Evolutionary conservation across 352 stramenopile species (phyloP).

Genomic region (Lagenidium sp.): DNA sequence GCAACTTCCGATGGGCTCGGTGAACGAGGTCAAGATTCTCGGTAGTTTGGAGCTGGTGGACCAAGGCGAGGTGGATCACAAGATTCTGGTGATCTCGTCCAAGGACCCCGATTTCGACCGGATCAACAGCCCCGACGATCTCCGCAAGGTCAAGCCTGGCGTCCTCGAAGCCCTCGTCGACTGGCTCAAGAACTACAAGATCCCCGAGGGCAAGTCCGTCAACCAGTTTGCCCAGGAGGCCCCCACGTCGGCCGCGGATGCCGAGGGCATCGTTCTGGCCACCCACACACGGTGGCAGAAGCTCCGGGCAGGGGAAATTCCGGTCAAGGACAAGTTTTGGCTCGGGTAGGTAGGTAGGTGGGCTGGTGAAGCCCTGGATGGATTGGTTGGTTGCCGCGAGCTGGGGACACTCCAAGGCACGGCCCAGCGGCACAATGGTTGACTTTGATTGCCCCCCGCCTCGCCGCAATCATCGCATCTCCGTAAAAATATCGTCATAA

Average conservation of each 20-base stretch:
- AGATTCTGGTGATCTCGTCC: conserved; percentile 94
- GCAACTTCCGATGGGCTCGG: conserved; percentile 91
- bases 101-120: conserved; percentile 76
- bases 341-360: too few relatives aligned
- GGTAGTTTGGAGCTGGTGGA: conserved; percentile 97
- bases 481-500: too few relatives aligned
- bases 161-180: conserved; percentile 86
- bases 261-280: conserved; percentile 51
- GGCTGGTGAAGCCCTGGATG: too few relatives aligned
- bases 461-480: too few relatives aligned
- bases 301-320: conserved; percentile 48
- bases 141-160: conserved; percentile 89
- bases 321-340: conserved; percentile 57
- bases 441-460: too few relatives aligned
- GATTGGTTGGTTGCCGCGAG: too few relatives aligned
- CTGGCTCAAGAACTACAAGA: conserved; percentile 99
- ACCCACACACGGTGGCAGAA: conserved; percentile 70
- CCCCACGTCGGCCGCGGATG: conserved; percentile 36
- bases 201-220: conserved; percentile 93
- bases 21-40: conserved; percentile 96
- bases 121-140: conserved; percentile 87
- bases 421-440: too few relatives aligned
- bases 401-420: too few relatives aligned
- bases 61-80: conserved; percentile 98
- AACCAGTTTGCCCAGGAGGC: conserved; percentile 88